Base-by-base conservation (phyloP, 225 moss, liverwort and hornwort genomes). In the Takakia lepidozioides region DNA sequence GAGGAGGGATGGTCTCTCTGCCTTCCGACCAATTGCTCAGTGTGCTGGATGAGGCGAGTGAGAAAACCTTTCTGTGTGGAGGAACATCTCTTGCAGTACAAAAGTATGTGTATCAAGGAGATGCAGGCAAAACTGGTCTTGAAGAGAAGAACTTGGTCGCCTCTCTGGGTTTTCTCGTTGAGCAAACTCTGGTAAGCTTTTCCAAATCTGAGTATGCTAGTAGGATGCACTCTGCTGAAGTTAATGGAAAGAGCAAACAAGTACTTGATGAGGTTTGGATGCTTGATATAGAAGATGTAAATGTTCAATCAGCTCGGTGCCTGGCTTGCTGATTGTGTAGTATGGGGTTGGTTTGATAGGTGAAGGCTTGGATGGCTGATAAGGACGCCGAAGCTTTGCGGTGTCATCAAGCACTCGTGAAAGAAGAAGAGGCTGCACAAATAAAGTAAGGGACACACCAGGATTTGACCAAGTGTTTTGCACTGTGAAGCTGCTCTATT, bases 361-460 rank as follows among this genome's bases (percentile, higher is more conserved):
- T 90, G 29, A 87, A 95, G 43, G 90, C 82, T 56, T 95, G 95
- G 95, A 90, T 95, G 87, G 67, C 63, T 0, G 80, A 85, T 21
- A 90, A 90, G 49, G 87, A 90, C 52, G 80, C 19, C 11, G 73
- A 84, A 58, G 90, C 95, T 38, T 38, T 87, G 51, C 65, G 65
- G 28, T 82, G 70, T 63, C 87, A 90, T 38, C 84, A 82, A 40
- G 87, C 72, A 28, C 13, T 95, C 2, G 72, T 95, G 18, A 82
- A 84, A 60, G 86, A 90, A 68, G 90, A 87, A 27, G 86, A 95
- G 46, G 90, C 17, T 46, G 82, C 80, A 25, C 76, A 82, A 23
- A 66, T 78, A 51, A 89, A 80, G 93, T 88, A 28, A 66, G 25
- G 8, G 24, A 25, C 9, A 9, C 30, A 38, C 19, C 14, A 19